Evolutionary conservation across 2,329 filamentous ascomycete genomes (phyloP), one percentile per base, ranked within the genome.

Genomic region (Cercospora zeina): DNA sequence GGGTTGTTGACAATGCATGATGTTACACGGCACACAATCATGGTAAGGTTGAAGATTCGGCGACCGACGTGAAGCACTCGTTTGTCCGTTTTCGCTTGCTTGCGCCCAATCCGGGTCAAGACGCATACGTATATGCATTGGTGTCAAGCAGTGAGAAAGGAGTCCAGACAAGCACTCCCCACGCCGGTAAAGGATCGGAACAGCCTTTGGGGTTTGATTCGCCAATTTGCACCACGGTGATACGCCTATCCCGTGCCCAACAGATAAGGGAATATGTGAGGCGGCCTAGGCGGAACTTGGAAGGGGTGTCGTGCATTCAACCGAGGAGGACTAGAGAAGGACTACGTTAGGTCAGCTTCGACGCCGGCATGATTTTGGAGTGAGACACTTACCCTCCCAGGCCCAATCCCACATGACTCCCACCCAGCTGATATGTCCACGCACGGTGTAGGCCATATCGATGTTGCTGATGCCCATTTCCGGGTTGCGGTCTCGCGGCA

Each of bases 381-480:
- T 33, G 33, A 16, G 54, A 51, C 68, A 77, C 82, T 77, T 77
- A 88, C 87, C 83, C 81, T 89, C 87, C 87, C 87, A 90, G n/a
- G 80, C 78, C 85, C 85, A 88, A 67, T 89, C 87, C 65, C 82
- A 83, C 87, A 89, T 89, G 45, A 90, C 86, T 37, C 86, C 85
- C 8, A 88, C 78, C 87, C 87, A 90, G 74, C 90, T 87, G 69
- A 88, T 75, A 50, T 79, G 79, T 3, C 87, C 87, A 65, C 84
- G 81, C n/a, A 89, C 85, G 2, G 86, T 88, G 69, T 85, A 82
- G 55, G 87, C 84, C 58, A 78, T 62, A 56, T 68, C 63, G 39
- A 65, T 62, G n/a, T 63, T 65, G 34, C 64, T 62, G 37, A 65
- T 45, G 19, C 58, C 61, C 34, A 51, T 42, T 45, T 58, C 56